These are phyloP conservation scores for Alternaria triticimaculans DNA, from an alignment of 2,329 filamentous ascomycete species.

Conservation along the genomic window DNA sequence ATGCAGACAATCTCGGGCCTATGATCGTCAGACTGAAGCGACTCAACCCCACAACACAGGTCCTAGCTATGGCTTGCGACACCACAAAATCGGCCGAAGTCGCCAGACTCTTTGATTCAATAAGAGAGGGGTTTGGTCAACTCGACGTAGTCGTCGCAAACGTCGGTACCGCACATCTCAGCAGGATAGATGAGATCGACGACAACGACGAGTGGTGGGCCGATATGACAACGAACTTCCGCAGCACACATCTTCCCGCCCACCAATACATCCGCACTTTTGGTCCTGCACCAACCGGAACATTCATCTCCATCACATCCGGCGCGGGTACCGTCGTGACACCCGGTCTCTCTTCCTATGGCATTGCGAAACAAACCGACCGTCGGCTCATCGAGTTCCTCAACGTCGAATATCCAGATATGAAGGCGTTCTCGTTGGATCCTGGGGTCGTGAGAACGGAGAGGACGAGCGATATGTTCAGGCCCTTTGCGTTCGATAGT, in stretches of 20 bases:
- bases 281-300: neutral
- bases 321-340: neutral
- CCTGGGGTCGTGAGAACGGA: neutral
- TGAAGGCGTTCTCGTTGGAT: neutral
- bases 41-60: neutral
- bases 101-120: neutral
- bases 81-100: neutral
- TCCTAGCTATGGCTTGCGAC: neutral
- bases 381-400: neutral
- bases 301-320: neutral
- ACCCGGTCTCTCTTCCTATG: neutral
- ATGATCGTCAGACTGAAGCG: neutral
- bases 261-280: constrained; percentile 18
- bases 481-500: neutral
- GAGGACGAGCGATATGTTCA: neutral
- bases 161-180: neutral
- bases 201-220: constrained; percentile 10
- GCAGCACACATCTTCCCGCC: constrained; percentile 15
- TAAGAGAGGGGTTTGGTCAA: neutral
- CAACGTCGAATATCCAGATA: neutral
- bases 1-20: neutral
- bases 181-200: neutral
- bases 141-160: neutral
- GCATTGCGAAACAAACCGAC: neutral
- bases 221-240: constrained; percentile 13